Base-by-base conservation (phyloP, 2,329 filamentous ascomycete species). In the Cladosporium phlei region DNA sequence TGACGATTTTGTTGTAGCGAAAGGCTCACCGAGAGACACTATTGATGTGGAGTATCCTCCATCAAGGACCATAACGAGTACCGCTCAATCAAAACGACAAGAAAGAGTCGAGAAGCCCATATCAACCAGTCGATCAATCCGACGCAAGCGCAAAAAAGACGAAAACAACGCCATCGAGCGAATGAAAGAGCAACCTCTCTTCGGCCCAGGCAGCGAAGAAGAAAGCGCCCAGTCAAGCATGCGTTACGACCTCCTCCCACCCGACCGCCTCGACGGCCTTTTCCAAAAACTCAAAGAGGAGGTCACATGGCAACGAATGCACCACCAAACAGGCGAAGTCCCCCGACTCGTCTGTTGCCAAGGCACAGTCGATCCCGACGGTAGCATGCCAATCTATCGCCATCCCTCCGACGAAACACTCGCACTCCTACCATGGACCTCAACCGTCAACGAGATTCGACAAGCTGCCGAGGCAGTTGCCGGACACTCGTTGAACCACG, bases 321-420 rank as follows among this genome's bases (percentile, higher is more conserved):
- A 83, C 33, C 93, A 97, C 57, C 85, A 91, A 54, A 87, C 88
- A 25, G 90, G 93, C 20, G 85, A 93, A 58, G 93, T 97, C 0
- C 93, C 93, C 33, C 82, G 93, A 28, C 78, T 96, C 2, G 88
- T 97, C 5, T 89, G 88, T 38, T 89, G 95, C 16, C 90, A 97
- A 64, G 93, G 90, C 3, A 71, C 77, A 12, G 72, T 89, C 22
- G 74, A 73, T 29, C 82, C 91, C 58, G 86, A 95, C 59, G 87
- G 86, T 14, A 83, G 75, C 54, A 83, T 86, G 64, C 93, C 93
- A 17, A 77, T 97, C n/a, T 98, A 98, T 66, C 85, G 93, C 11
- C 93, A 97, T 66, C 93, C 93, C 34, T 80, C 88, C 3, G 93
- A 98, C 61, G 86, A 94, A 63, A 87, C 86, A 1, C 85, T 90